A percentile compares a stretch with the other conserved stretches of the same genome.
phyloP scores from a whole-genome alignment of 441 rosid species.

The Theobroma grandiflorum region DNA sequence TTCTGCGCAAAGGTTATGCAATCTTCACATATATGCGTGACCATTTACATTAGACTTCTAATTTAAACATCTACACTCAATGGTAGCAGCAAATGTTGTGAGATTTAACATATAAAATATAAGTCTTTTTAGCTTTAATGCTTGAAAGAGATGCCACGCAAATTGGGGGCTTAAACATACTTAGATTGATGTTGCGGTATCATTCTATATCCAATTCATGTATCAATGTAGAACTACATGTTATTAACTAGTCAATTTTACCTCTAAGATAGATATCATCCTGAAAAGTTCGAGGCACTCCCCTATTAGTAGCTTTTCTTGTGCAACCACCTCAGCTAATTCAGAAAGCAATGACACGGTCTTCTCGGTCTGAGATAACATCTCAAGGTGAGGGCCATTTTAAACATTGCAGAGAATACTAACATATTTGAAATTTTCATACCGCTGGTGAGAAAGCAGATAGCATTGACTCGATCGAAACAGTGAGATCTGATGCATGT shows the following conservation, averaged over 20 bases:
- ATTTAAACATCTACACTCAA: neutral
- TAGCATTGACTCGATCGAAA: conserved; percentile 53
- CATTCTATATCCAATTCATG: neutral
- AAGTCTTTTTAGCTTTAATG: neutral
- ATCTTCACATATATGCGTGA: neutral
- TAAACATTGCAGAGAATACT: neutral
- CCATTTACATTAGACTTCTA: neutral
- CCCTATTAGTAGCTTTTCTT: conserved; percentile 68
- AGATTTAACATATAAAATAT: neutral
- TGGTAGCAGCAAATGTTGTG: neutral
- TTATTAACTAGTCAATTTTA: conserved; percentile 19
- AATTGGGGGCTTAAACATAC: neutral
- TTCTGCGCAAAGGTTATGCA: neutral
- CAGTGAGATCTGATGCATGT: conserved; percentile 57
- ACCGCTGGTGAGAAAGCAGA: conserved; percentile 47
- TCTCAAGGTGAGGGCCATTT: neutral
- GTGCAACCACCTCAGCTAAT: conserved; percentile 60
- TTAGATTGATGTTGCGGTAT: neutral
- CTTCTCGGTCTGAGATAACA: conserved; percentile 48
- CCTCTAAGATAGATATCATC: conserved; percentile 63
- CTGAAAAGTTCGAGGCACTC: conserved; percentile 61
- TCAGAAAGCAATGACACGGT: conserved; percentile 50
- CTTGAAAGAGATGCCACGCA: neutral
- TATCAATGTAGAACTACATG: neutral
- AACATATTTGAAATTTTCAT: conserved; percentile 27